Conservation (phyloP, 2,329 filamentous ascomycete species). For the Claviceps maximensis region DNA sequence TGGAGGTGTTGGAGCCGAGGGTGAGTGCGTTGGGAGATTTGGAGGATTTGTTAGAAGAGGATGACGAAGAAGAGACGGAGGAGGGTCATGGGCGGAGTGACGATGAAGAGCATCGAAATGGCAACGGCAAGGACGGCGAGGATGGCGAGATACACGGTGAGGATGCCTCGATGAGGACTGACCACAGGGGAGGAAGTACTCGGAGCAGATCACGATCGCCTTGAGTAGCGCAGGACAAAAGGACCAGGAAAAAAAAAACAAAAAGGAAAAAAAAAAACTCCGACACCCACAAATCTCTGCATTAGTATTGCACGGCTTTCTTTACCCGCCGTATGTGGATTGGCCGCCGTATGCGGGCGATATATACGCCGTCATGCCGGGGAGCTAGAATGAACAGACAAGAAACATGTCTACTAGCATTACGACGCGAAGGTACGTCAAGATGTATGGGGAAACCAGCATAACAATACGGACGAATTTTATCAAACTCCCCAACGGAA, state of each 20-base stretch:
- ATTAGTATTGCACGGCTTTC: not conserved
- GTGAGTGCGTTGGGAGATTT: constrained; percentile 72
- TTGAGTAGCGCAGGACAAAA: not conserved
- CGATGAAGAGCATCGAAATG: constrained; percentile 10
- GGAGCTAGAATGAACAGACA: not conserved
- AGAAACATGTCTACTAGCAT: not conserved
- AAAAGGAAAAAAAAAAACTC: not conserved
- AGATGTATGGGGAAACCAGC: not conserved
- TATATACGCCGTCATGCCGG: not conserved
- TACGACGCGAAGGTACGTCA: not conserved
- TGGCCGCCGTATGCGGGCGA: not conserved
- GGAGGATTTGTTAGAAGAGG: constrained; percentile 54
- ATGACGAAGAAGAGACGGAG: constrained; percentile 30
- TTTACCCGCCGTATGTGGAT: not conserved
- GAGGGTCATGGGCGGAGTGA: constrained; percentile 5
- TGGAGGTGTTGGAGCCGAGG: constrained; percentile 75
- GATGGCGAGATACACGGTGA: constrained; percentile 17
- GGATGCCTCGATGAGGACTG: constrained; percentile 25
- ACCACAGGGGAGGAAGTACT: constrained; percentile 13
- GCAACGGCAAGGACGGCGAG: constrained; percentile 15
- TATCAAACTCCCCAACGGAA: not conserved
- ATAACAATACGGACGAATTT: not conserved
- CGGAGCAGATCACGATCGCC: constrained; percentile 14
- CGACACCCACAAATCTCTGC: not conserved
- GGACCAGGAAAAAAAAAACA: not conserved